Evolutionary conservation across 495 filamentous ascomycete species (phyloP).

Genomic region (Hypoxylon rickii): DNA sequence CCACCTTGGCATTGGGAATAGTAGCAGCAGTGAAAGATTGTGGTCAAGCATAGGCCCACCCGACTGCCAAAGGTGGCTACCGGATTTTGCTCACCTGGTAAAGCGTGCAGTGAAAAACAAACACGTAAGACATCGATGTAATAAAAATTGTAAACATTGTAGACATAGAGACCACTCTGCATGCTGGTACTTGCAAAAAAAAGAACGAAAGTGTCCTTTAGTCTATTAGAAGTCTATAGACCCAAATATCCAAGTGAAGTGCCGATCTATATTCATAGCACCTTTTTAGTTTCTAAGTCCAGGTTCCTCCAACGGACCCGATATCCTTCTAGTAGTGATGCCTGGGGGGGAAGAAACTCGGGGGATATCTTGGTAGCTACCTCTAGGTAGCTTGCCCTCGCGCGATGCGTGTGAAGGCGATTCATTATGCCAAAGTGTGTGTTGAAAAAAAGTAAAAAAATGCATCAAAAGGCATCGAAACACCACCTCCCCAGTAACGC

Average conservation of each 20-base stretch:
- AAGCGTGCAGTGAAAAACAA: no score
- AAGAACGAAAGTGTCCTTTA: slow-evolving; percentile 28
- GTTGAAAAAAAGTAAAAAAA: slow-evolving; percentile 1
- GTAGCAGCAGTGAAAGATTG: no score
- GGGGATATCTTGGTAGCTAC: slow-evolving; percentile 22
- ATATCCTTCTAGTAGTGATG: slow-evolving; percentile 9
- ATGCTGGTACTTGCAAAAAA: neutral
- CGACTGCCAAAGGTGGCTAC: no score
- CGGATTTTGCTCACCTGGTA: no score
- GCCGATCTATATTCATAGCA: slow-evolving; percentile 12
- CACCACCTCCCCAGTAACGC: slow-evolving; percentile 18
- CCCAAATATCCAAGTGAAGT: slow-evolving; percentile 14
- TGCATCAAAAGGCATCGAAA: neutral
- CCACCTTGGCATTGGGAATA: no score
- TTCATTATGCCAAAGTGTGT: slow-evolving; percentile 20
- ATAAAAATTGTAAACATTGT: no score
- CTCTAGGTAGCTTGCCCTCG: slow-evolving; percentile 10
- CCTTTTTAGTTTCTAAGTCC: slow-evolving; percentile 7
- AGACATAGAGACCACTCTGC: no score
- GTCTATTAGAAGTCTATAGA: slow-evolving; percentile 26
- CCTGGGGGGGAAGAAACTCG: slow-evolving; percentile 4
- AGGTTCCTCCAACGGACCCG: slow-evolving; percentile 9
- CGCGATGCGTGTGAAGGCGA: neutral
- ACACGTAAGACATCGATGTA: no score
- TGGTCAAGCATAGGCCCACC: no score